Evolutionary conservation across 768 basidiomycete genomes (phyloP), one percentile per base, ranked within the genome.

Genomic region (Termitomyces sp.): DNA sequence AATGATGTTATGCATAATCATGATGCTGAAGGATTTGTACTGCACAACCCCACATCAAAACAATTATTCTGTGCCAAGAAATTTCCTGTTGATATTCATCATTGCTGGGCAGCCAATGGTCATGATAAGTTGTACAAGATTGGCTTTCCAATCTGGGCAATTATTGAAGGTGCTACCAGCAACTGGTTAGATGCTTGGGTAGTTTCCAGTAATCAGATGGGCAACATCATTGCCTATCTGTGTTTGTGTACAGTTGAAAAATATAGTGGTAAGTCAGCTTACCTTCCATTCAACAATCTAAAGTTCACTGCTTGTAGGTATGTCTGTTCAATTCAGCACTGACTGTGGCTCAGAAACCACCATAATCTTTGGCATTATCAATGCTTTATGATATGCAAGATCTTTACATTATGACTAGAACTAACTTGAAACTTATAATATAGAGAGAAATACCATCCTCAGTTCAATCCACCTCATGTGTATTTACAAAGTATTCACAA

Each of bases 71-170:
- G 9, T 26, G 7, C 9, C 8, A 26, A 38, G 5, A 5, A 49
- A 33, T 32, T n/a, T 52, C 24, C 8, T 11, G 10, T 52, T 40
- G 36, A 36, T 1, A 24, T 18, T 28, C 36, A 52, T 10, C 16
- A 52, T 14, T 5, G 36, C 13, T 52, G 24, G 24, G 7, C 14
- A 18, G 36, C 24, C 10, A 3, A 38, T 36, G 33, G 77, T 0
- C 76, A 78, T 52, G 71, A 78, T 50, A 79, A 78, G 54, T 65
- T 79, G 1, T 62, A 69, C 52, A 59, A 61, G 14, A 75, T 76
- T 33, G 76, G 77, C 0, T 77, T 77, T 60, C 70, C 72, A 0
- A 65, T 77, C 38, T 79, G 67, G 65, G 62, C 41, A 14, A 30
- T 62, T 13, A 47, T 60, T 38, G 56, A 62, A 44, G 48, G 60